Evolutionary conservation across 257 asterid species (phyloP).

Genomic region (Penstemon eatonii): DNA sequence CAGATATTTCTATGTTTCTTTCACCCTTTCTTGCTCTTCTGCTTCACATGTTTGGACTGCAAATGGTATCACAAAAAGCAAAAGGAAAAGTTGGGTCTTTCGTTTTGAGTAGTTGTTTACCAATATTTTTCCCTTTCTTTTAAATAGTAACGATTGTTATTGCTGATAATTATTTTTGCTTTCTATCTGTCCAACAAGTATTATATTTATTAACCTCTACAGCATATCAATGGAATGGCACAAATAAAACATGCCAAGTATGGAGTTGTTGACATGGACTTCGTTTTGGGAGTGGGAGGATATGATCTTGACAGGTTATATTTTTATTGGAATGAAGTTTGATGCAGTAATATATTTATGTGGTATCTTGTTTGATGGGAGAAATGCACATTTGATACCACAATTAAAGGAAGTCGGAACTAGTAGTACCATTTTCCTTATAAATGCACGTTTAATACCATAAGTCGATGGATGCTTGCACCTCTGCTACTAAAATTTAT

Average conservation of each 20-base stretch:
- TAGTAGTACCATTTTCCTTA: too few relatives aligned
- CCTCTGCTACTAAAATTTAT: too few relatives aligned
- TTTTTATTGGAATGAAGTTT: neutral
- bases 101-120: neutral
- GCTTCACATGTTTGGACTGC: neutral
- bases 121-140: neutral
- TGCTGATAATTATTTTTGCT: neutral
- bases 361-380: neutral
- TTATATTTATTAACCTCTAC: slow-evolving; percentile 30
- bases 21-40: neutral
- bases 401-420: too few relatives aligned
- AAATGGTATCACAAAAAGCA: neutral
- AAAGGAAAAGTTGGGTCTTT: neutral
- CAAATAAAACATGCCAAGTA: slow-evolving; percentile 68
- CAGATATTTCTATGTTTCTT: neutral
- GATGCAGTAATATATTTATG: neutral
- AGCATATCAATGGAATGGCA: slow-evolving; percentile 90
- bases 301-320: slow-evolving; percentile 91
- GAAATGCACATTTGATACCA: too few relatives aligned
- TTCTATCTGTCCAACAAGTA: slow-evolving; percentile 11
- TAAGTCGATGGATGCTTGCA: too few relatives aligned
- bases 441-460: too few relatives aligned
- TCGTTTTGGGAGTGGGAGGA: slow-evolving; percentile 93
- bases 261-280: slow-evolving; percentile 94
- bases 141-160: neutral